Conservation (phyloP, 805 yeast species). For the Ogataea siamensis region DNA sequence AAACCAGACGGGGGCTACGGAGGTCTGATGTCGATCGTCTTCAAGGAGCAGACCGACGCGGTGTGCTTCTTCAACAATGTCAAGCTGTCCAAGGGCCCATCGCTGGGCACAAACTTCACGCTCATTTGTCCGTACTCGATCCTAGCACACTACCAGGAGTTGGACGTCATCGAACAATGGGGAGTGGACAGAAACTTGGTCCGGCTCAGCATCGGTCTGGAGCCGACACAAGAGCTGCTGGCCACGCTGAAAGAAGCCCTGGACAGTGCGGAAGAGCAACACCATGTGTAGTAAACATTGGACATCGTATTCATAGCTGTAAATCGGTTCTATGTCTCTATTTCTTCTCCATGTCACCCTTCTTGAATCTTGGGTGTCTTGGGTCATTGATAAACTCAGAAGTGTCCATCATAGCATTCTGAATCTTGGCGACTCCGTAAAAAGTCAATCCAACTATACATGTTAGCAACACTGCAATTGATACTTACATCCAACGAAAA, state of each 20-base stretch:
- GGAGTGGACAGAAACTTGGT: slow-evolving; percentile 79
- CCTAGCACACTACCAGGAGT: slow-evolving; percentile 78
- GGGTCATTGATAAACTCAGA: slow-evolving; percentile 89
- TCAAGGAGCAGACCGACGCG: slow-evolving; percentile 63
- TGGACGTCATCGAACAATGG: slow-evolving; percentile 76
- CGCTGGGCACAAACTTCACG: slow-evolving; percentile 86
- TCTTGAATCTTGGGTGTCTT: slow-evolving; percentile 85
- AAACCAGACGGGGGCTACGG: slow-evolving; percentile 84
- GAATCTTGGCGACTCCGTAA: slow-evolving; percentile 67
- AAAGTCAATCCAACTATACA: slow-evolving; percentile 52
- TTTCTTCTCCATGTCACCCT: slow-evolving; percentile 35
- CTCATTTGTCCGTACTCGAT: slow-evolving; percentile 88
- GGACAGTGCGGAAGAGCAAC: slow-evolving; percentile 41
- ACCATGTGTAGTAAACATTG: slow-evolving; percentile 20
- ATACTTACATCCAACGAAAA: slow-evolving; percentile 75
- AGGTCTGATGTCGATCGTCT: slow-evolving; percentile 74
- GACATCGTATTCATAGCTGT: slow-evolving; percentile 15
- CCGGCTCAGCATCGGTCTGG: slow-evolving; percentile 83
- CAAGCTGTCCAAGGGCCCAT: slow-evolving; percentile 80
- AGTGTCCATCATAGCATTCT: slow-evolving; percentile 66
- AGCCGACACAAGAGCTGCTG: slow-evolving; percentile 59
- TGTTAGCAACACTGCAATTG: slow-evolving; percentile 6
- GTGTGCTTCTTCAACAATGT: slow-evolving; percentile 70
- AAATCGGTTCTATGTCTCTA: slow-evolving; percentile 17
- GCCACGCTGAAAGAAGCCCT: slow-evolving; percentile 52